Evolutionary conservation across 2,329 filamentous ascomycete genomes (phyloP).

Genomic region (Corinectria fuckeliana): DNA sequence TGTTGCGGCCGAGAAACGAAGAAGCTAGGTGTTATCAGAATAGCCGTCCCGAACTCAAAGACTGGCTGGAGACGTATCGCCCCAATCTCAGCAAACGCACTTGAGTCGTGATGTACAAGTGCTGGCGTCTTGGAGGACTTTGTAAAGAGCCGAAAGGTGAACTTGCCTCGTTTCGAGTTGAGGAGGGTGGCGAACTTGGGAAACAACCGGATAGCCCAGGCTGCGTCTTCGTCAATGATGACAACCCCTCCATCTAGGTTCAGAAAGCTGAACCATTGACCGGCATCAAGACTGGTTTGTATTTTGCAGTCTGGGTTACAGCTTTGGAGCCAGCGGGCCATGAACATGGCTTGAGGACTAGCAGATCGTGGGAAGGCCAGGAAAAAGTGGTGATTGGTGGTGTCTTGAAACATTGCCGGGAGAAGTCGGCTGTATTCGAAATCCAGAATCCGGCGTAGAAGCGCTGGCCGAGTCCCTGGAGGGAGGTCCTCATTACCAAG

Average conservation of each 20-base stretch:
- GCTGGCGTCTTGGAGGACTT: constrained; percentile 38
- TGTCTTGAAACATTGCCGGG: constrained; percentile 22
- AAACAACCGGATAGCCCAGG: constrained; percentile 48
- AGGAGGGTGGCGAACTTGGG: constrained; percentile 47
- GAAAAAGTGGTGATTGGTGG: constrained; percentile 48
- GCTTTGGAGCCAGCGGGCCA: constrained; percentile 53
- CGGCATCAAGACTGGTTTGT: constrained; percentile 48
- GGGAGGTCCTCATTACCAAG: constrained; percentile 11
- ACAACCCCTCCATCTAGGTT: constrained; percentile 41
- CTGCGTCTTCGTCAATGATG: constrained; percentile 54
- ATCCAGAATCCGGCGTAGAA: constrained; percentile 40
- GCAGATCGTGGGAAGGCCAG: constrained; percentile 55
- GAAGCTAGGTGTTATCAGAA: constrained; percentile 53
- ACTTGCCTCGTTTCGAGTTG: constrained; percentile 32
- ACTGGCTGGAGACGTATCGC: constrained; percentile 39
- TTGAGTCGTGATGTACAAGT: constrained; percentile 19
- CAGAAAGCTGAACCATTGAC: constrained; percentile 56
- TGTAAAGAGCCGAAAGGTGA: constrained; percentile 50
- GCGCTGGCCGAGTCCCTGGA: constrained; percentile 25
- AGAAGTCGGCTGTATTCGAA: constrained; percentile 43
- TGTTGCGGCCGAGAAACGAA: constrained; percentile 46
- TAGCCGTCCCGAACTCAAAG: constrained; percentile 42
- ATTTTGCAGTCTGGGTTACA: constrained; percentile 51
- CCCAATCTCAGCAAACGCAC: constrained; percentile 14
- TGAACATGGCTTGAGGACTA: constrained; percentile 43